Percentiles rank a stretch among this genome's conserved stretches.
Conservation (phyloP, 805 yeast genomes). For the Suhomyces sp. region DNA sequence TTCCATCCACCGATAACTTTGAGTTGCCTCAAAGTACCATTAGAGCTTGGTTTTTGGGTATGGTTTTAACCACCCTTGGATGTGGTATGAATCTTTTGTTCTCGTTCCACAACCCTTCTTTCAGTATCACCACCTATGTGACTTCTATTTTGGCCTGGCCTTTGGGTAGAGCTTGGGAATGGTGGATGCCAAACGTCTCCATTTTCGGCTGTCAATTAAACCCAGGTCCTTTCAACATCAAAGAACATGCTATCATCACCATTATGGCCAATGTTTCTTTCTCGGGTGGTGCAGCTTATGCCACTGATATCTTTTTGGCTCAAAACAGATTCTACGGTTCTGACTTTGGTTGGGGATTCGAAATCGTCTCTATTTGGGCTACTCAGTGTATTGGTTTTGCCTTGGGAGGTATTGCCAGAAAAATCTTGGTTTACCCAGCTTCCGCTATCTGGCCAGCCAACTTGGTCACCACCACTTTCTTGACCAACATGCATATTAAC, state of each 20-base stretch:
- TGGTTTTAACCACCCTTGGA: slow-evolving; percentile 52
- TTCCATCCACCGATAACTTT: slow-evolving; percentile 52
- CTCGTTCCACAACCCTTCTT: slow-evolving; percentile 53
- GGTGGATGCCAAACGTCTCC: slow-evolving; percentile 33
- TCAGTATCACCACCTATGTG: slow-evolving; percentile 49
- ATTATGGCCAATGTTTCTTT: slow-evolving; percentile 49
- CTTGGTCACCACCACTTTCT: slow-evolving; percentile 56
- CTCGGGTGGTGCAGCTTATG: slow-evolving; percentile 48
- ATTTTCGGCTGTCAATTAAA: slow-evolving; percentile 40
- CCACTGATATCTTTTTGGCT: slow-evolving; percentile 55
- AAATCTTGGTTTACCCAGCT: slow-evolving; percentile 59
- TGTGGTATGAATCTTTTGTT: slow-evolving; percentile 60
- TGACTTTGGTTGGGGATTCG: slow-evolving; percentile 52
- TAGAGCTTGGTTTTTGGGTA: slow-evolving; percentile 53
- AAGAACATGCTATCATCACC: slow-evolving; percentile 58
- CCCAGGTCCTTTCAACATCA: slow-evolving; percentile 60
- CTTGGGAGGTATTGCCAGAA: slow-evolving; percentile 59
- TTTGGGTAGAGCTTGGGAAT: slow-evolving; percentile 50
- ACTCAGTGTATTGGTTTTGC: slow-evolving; percentile 68
- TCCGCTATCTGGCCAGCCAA: slow-evolving; percentile 71
- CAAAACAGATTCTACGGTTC: slow-evolving; percentile 46
- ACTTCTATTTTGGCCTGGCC: slow-evolving; percentile 62
- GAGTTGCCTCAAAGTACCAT: slow-evolving; percentile 48
- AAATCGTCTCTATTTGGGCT: slow-evolving; percentile 48
- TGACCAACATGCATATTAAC: slow-evolving; percentile 49